These are phyloP conservation scores for Sclerotinia borealis DNA, from an alignment of 2,329 filamentous ascomycete species.

Conservation along the genomic window DNA sequence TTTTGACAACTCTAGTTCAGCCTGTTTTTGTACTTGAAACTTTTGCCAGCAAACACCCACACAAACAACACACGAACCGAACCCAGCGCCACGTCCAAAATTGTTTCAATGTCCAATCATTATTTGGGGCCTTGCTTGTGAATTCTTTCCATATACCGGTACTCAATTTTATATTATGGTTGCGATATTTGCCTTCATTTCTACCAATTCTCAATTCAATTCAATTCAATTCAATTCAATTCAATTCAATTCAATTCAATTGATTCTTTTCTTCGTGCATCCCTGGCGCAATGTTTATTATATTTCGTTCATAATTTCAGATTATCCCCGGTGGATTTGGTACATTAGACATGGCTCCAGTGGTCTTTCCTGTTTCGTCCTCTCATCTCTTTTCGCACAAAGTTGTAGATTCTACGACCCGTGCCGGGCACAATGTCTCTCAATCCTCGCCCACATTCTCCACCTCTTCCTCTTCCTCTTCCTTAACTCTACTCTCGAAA, in stretches of 20 bases:
- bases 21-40: neutral
- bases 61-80: constrained; percentile 3
- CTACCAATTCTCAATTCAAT: neutral
- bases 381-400: neutral
- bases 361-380: neutral
- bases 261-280: neutral
- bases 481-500: neutral
- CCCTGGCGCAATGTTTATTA: neutral
- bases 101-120: constrained; percentile 11
- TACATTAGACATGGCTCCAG: neutral
- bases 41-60: constrained; percentile 16
- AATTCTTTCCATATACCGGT: neutral
- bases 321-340: neutral
- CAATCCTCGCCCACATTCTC: neutral
- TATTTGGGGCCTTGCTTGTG: neutral
- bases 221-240: neutral
- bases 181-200: neutral
- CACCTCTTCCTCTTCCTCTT: neutral
- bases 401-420: neutral
- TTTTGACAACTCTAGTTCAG: neutral
- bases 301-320: neutral
- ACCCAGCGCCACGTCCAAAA: constrained; percentile 13
- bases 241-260: neutral
- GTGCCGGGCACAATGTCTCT: neutral
- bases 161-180: neutral